phyloP scores from a whole-genome alignment of 345 rosid genomes.

The Citrus unshiu region DNA sequence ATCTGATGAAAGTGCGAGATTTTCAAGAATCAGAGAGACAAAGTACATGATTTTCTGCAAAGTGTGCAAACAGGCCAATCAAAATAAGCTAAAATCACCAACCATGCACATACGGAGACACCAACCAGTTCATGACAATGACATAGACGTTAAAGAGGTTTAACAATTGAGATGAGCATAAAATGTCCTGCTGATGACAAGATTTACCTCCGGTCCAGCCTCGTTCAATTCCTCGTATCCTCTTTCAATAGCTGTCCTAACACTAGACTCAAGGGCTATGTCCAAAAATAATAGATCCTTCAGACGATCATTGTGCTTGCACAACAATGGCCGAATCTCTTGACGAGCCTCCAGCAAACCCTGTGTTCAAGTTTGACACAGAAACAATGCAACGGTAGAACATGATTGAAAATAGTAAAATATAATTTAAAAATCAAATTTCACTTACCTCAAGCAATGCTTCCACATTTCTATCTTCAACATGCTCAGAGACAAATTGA shows the following conservation, averaged over 20 bases:
- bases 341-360: conserved; percentile 98
- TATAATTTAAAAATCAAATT: neutral
- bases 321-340: conserved; percentile 75
- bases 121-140: neutral
- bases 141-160: neutral
- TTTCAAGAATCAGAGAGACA: conserved; percentile 80
- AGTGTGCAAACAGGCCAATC: conserved; percentile 14
- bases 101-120: neutral
- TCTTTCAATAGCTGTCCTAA: conserved; percentile 94
- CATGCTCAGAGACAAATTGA: conserved; percentile 65
- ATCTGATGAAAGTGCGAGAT: conserved; percentile 87
- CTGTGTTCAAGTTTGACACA: conserved; percentile 34
- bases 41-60: conserved; percentile 85
- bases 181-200: conserved; percentile 6
- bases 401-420: conserved; percentile 7
- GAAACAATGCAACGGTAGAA: neutral
- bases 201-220: conserved; percentile 80
- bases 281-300: conserved; percentile 94
- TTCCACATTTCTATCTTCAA: conserved; percentile 89
- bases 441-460: conserved; percentile 76
- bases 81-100: conserved; percentile 13
- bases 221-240: conserved; percentile 79
- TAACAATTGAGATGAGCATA: neutral
- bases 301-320: conserved; percentile 68
- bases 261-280: conserved; percentile 90